phyloP scores from a whole-genome alignment of 2,329 filamentous ascomycete genomes.

The Neodidymelliopsis sp. region DNA sequence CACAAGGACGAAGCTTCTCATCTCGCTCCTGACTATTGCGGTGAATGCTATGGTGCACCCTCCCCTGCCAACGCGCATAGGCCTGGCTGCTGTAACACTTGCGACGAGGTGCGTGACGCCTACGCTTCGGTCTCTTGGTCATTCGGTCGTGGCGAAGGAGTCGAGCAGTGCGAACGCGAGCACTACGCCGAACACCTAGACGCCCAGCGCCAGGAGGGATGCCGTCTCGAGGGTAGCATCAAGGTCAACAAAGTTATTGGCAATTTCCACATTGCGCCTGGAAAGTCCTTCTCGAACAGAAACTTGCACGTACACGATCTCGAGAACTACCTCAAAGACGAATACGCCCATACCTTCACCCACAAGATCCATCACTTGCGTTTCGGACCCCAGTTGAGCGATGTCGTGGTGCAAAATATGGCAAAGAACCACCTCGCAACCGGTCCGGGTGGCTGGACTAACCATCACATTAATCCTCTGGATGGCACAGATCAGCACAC shows the following conservation, averaged over 20 bases:
- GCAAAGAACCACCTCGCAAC: slow-evolving; percentile 60
- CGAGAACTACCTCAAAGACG: slow-evolving; percentile 88
- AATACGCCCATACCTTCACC: slow-evolving; percentile 79
- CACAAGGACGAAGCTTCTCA: slow-evolving; percentile 75
- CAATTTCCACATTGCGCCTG: slow-evolving; percentile 98
- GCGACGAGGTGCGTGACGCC: slow-evolving; percentile 93
- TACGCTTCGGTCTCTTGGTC: slow-evolving; percentile 92
- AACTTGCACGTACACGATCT: slow-evolving; percentile 98
- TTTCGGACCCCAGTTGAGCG: slow-evolving; percentile 90
- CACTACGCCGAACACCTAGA: slow-evolving; percentile 91
- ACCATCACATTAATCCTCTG: slow-evolving; percentile 90
- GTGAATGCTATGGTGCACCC: slow-evolving; percentile 86
- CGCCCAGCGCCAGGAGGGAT: slow-evolving; percentile 88
- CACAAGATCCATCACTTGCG: slow-evolving; percentile 88
- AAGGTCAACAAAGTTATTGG: slow-evolving; percentile 98
- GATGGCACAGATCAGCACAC: slow-evolving; percentile 81
- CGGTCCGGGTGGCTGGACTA: slow-evolving; percentile 73
- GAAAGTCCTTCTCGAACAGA: slow-evolving; percentile 92
- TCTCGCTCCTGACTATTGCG: slow-evolving; percentile 91
- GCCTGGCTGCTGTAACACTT: slow-evolving; percentile 94
- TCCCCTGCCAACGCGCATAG: slow-evolving; percentile 76
- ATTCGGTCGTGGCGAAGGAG: slow-evolving; percentile 88
- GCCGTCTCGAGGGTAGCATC: slow-evolving; percentile 88
- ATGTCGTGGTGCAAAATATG: slow-evolving; percentile 62
- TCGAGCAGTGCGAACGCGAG: slow-evolving; percentile 94